Evolutionary conservation across 768 basidiomycete species (phyloP), one percentile per base, ranked within the genome.

Genomic region (Naganishia vishniacii): DNA sequence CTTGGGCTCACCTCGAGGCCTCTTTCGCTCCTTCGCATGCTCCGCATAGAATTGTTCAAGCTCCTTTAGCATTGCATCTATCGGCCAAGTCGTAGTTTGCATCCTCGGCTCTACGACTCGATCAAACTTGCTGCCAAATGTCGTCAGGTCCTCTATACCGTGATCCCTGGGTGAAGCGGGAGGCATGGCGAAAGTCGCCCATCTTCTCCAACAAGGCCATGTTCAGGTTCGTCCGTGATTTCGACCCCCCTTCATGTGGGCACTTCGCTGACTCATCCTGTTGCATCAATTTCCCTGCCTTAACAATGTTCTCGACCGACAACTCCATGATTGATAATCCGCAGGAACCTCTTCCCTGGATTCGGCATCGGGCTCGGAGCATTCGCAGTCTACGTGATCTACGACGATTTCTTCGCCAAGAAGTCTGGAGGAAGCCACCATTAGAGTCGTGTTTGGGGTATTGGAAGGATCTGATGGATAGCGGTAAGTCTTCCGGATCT

Each of bases 101-200:
- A 15, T 15, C 7, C 34, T 7, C 34, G 15, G 8, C 7, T 37
- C 34, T 37, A 7, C 34, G 15, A 37, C 34, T 15, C 34, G 8
- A 6, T 32, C 48, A n/a, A 53, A 12, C 15, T 15, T 37, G 15
- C 34, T 15, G 15, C 34, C 34, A 15, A 56, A 56, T 40, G 49
- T 51, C 34, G 32, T 56, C 53, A 40, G 49, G 49, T 31, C 53
- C 53, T 37, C 37, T 74, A 60, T 92, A 86, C 73, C 86, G 90
- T 78, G 92, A 95, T 76, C 91, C 91, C 56, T 95, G 92, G 92
- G 89, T 89, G 23, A 91, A 88, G 79, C 81, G 85, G 66, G 91
- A 95, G 70, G 89, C 90, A 41, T 95, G 91, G 91, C 83, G 92
- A 72, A 91, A 86, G 76, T 85, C 84, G 72, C 86, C 88, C n/a